Evolutionary conservation across 108 stramenopile species (phyloP).

Genomic region (Phaeodactylum tricornutum): DNA sequence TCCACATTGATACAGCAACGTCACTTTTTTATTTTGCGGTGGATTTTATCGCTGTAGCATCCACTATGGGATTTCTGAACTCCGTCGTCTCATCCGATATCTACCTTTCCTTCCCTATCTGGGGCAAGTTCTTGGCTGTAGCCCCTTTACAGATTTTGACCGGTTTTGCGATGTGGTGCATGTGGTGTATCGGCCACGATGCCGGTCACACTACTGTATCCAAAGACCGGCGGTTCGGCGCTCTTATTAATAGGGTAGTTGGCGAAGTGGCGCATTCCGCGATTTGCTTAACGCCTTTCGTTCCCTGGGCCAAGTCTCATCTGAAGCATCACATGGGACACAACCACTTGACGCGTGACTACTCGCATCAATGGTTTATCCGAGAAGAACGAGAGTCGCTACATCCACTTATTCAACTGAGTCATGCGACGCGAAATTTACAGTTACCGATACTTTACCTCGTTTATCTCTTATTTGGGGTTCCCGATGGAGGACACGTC

Average conservation of each 20-base stretch:
- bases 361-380: slow-evolving; percentile 68
- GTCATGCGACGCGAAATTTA: slow-evolving; percentile 37
- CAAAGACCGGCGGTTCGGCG: slow-evolving; percentile 20
- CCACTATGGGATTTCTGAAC: slow-evolving; percentile 40
- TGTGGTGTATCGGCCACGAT: slow-evolving; percentile 77
- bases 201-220: slow-evolving; percentile 57
- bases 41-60: slow-evolving; percentile 30
- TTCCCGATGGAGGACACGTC: slow-evolving; percentile 68
- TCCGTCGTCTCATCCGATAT: slow-evolving; percentile 39
- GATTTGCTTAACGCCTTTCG: slow-evolving; percentile 59
- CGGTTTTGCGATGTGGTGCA: slow-evolving; percentile 69
- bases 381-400: slow-evolving; percentile 39
- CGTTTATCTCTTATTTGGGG: slow-evolving; percentile 44
- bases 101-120: slow-evolving; percentile 30
- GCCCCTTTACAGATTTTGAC: slow-evolving; percentile 49
- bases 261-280: slow-evolving; percentile 56
- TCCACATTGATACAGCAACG: slow-evolving; percentile 33
- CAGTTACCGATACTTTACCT: slow-evolving; percentile 60
- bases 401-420: slow-evolving; percentile 32
- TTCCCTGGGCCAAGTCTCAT: slow-evolving; percentile 47
- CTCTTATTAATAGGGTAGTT: slow-evolving; percentile 44
- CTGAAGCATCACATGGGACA: slow-evolving; percentile 50
- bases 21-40: slow-evolving; percentile 46
- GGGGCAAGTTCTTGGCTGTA: slow-evolving; percentile 24
- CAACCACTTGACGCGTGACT: slow-evolving; percentile 55